These are phyloP conservation scores for Phoenix roebelenii DNA, from an alignment of 176 grass and related monocot genomes.

Conservation along the genomic window DNA sequence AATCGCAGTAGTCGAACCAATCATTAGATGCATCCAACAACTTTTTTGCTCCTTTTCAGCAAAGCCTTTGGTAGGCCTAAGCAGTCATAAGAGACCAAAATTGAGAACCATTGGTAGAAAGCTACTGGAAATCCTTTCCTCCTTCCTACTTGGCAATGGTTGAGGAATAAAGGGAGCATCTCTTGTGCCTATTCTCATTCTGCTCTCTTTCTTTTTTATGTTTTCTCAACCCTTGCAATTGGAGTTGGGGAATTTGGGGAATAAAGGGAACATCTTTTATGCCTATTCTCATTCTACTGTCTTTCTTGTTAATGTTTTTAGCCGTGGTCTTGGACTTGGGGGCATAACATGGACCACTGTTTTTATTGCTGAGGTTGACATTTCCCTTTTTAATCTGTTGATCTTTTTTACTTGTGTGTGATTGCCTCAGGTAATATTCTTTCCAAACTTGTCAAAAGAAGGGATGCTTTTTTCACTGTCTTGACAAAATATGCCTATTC, in stretches of 20 bases:
- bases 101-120: slow-evolving; percentile 21
- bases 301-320: no score
- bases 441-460: no score
- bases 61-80: slow-evolving; percentile 27
- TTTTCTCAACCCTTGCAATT: neutral
- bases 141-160: slow-evolving; percentile 42
- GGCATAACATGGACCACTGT: no score
- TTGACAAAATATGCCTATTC: no score
- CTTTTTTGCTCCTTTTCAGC: slow-evolving; percentile 32
- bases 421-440: no score
- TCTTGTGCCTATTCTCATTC: slow-evolving; percentile 43
- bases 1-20: slow-evolving; percentile 56
- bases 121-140: slow-evolving; percentile 36
- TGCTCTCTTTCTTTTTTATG: neutral
- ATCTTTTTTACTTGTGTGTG: no score
- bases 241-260: neutral
- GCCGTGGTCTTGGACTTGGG: no score
- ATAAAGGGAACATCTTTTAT: neutral
- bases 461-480: no score
- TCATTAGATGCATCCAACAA: slow-evolving; percentile 48
- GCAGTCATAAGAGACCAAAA: slow-evolving; percentile 17
- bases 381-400: no score
- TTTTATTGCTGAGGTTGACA: no score
- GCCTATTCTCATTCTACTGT: no score
- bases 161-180: slow-evolving; percentile 43